phyloP scores from a whole-genome alignment of 129 eudicot species.

The Artemisia annua region DNA sequence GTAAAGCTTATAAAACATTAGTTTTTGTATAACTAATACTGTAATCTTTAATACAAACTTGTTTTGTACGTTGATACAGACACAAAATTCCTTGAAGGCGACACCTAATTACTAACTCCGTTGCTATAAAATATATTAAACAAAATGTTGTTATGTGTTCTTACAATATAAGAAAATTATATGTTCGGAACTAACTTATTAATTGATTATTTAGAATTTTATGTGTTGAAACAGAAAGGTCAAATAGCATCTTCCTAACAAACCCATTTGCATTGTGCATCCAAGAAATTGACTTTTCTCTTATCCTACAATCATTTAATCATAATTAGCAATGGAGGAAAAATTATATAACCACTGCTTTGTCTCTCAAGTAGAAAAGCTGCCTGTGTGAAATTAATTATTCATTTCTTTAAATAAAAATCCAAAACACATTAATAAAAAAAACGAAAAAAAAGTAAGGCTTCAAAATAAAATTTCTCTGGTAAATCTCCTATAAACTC shows the following conservation, averaged over 20 bases:
- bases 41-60: neutral
- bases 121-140: neutral
- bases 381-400: too few relatives aligned
- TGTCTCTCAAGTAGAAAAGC: too few relatives aligned
- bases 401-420: too few relatives aligned
- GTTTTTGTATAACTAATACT: neutral
- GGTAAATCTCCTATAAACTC: too few relatives aligned
- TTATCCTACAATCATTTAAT: neutral
- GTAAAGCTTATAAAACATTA: too few relatives aligned
- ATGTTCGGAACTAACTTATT: neutral
- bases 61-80: neutral
- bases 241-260: slow-evolving; percentile 19
- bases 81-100: slow-evolving; percentile 17
- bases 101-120: slow-evolving; percentile 29
- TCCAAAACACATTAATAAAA: too few relatives aligned
- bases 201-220: neutral
- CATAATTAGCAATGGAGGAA: too few relatives aligned
- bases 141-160: slow-evolving; percentile 5
- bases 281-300: neutral
- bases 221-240: neutral
- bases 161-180: neutral
- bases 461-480: too few relatives aligned
- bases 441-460: too few relatives aligned
- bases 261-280: slow-evolving; percentile 24
- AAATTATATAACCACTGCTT: too few relatives aligned